Evolutionary conservation across 768 basidiomycete species (phyloP).

Genomic region (Lactifluus echinatus): DNA sequence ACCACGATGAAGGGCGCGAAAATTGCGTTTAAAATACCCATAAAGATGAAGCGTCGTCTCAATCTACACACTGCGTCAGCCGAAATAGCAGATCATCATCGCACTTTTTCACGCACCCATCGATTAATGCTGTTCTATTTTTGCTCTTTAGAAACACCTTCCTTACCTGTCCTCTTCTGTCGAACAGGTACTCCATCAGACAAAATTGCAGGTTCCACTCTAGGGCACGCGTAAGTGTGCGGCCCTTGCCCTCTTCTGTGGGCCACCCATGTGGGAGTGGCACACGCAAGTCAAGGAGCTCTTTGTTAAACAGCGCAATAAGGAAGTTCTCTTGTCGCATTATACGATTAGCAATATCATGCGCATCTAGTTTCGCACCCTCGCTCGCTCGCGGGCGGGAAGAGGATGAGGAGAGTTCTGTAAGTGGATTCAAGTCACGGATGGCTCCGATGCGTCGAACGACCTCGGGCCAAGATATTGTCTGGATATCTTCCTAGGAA

Average conservation of each 20-base stretch:
- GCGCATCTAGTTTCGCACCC: slow-evolving; percentile 88
- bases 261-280: slow-evolving; percentile 61
- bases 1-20: slow-evolving; percentile 96
- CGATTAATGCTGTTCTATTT: slow-evolving; percentile 67
- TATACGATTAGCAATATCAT: slow-evolving; percentile 96
- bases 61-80: slow-evolving; percentile 41
- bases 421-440: slow-evolving; percentile 87
- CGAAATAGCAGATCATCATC: background rate
- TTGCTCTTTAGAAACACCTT: slow-evolving; percentile 86
- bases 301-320: slow-evolving; percentile 96
- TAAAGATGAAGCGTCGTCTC: slow-evolving; percentile 82
- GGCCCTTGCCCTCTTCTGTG: slow-evolving; percentile 56
- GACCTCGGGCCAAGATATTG: slow-evolving; percentile 93
- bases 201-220: slow-evolving; percentile 98
- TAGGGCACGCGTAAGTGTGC: slow-evolving; percentile 76
- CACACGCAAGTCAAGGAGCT: slow-evolving; percentile 79
- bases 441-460: slow-evolving; percentile 86
- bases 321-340: slow-evolving; percentile 98
- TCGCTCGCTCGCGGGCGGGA: slow-evolving; percentile 50
- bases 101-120: slow-evolving; percentile 46
- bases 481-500: slow-evolving; percentile 87
- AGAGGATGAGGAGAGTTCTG: slow-evolving; percentile 65
- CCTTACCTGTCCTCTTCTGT: slow-evolving; percentile 79
- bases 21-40: slow-evolving; percentile 92
- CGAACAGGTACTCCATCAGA: slow-evolving; percentile 91